These are phyloP conservation scores for Fusarium temperatum DNA, from an alignment of 2,329 filamentous ascomycete species.

Conservation along the genomic window DNA sequence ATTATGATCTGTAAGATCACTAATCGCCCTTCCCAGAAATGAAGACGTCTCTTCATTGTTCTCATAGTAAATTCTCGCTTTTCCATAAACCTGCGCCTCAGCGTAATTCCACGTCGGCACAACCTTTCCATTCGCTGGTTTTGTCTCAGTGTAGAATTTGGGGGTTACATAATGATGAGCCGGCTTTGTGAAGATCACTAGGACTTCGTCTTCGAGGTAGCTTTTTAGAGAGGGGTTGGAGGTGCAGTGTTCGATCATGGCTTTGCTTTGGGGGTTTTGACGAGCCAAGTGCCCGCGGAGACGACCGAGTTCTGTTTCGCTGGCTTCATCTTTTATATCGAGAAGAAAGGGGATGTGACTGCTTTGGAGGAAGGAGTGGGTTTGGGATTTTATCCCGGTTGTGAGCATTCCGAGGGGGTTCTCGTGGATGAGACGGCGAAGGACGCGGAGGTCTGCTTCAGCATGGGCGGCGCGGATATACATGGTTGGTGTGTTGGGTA, in stretches of 20 bases:
- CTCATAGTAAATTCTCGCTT: slow-evolving; percentile 62
- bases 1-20: slow-evolving; percentile 58
- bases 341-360: slow-evolving; percentile 70
- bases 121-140: slow-evolving; percentile 70
- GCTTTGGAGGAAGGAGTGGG: slow-evolving; percentile 61
- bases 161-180: slow-evolving; percentile 73
- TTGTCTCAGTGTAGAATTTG: slow-evolving; percentile 73
- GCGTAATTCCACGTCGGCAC: slow-evolving; percentile 78
- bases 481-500: neutral
- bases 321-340: slow-evolving; percentile 55
- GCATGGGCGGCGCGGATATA: slow-evolving; percentile 52
- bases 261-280: slow-evolving; percentile 70
- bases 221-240: slow-evolving; percentile 5
- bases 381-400: slow-evolving; percentile 63
- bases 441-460: slow-evolving; percentile 57
- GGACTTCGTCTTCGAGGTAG: slow-evolving; percentile 61
- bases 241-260: slow-evolving; percentile 58
- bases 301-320: slow-evolving; percentile 49
- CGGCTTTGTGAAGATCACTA: slow-evolving; percentile 69
- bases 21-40: slow-evolving; percentile 59
- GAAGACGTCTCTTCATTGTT: slow-evolving; percentile 52
- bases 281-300: slow-evolving; percentile 70
- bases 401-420: slow-evolving; percentile 71
- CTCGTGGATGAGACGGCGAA: slow-evolving; percentile 65
- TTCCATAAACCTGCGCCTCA: slow-evolving; percentile 71